A percentile compares a stretch with the other conserved stretches of the same genome.
phyloP scores from a whole-genome alignment of 2,329 filamentous ascomycete species.

The Ascochyta clinopodiicola region DNA sequence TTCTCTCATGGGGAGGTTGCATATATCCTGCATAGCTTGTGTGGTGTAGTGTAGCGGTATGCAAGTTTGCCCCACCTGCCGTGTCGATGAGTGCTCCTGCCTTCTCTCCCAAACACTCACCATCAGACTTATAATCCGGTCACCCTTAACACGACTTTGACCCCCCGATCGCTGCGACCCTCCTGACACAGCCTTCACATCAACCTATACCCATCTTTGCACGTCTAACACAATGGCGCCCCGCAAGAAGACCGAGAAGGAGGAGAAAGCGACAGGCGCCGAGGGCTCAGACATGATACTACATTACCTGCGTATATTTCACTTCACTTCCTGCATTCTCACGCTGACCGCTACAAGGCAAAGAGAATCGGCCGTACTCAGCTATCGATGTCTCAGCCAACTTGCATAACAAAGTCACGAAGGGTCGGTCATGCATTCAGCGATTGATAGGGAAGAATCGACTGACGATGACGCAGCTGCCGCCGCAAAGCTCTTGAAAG shows the following conservation, averaged over 20 bases:
- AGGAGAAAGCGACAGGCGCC: constrained; percentile 44
- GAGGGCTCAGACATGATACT: constrained; percentile 54
- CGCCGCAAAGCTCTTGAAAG: constrained; percentile 66
- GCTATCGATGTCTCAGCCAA: constrained; percentile 67
- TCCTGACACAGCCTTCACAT: background rate
- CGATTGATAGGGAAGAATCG: background rate
- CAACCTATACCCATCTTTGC: background rate
- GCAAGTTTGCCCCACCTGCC: constrained; percentile 13
- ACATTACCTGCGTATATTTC: constrained; percentile 57
- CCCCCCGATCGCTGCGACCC: background rate
- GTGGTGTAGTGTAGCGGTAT: background rate
- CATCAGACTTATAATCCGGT: background rate
- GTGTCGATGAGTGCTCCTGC: constrained; percentile 14
- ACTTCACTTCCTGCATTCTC: background rate
- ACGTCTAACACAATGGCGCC: constrained; percentile 39
- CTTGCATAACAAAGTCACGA: constrained; percentile 66
- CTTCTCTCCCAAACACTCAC: background rate
- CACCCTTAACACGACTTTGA: background rate
- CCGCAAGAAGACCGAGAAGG: constrained; percentile 45
- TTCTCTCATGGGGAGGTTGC: background rate
- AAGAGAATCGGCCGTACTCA: constrained; percentile 63
- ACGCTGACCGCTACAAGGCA: constrained; percentile 42
- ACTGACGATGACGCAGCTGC: constrained; percentile 53
- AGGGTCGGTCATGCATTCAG: constrained; percentile 47
- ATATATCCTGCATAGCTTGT: background rate